A percentile compares a stretch with the other conserved stretches of the same genome.
Evolutionary conservation across 371 early-diverging fungal species (phyloP).

Genomic region (Apophysomyces sp.): DNA sequence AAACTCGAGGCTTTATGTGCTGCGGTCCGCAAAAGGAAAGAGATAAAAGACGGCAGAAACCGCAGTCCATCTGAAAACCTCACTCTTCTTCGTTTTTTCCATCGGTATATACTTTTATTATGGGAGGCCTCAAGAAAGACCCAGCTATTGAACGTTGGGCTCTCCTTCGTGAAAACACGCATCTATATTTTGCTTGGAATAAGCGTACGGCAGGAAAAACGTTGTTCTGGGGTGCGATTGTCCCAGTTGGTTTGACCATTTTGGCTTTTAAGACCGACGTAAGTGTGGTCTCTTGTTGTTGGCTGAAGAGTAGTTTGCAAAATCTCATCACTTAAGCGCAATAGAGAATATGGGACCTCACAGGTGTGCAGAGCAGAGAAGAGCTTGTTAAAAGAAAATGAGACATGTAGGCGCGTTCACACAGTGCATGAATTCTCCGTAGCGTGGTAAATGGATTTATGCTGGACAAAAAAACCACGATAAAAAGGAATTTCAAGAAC

Average conservation of each 20-base stretch:
- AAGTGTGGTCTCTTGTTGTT: conserved; percentile 12
- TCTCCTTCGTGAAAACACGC: conserved; percentile 55
- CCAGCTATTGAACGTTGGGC: conserved; percentile 62
- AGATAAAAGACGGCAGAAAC: not conserved
- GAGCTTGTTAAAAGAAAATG: conserved; percentile 9
- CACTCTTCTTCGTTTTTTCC: not conserved
- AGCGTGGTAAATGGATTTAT: no score
- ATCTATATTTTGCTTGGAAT: conserved; percentile 48
- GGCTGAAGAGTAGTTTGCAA: not conserved
- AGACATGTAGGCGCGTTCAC: not conserved
- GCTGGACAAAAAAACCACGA: no score
- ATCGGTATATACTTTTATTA: not conserved
- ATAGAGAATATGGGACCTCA: conserved; percentile 38
- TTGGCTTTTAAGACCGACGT: conserved; percentile 46
- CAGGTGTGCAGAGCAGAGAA: conserved; percentile 34
- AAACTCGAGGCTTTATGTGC: not conserved
- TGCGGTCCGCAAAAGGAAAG: not conserved
- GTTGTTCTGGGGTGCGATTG: conserved; percentile 42
- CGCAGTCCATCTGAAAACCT: not conserved
- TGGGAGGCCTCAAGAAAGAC: conserved; percentile 39
- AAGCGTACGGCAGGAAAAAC: conserved; percentile 39
- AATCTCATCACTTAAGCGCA: conserved; percentile 7
- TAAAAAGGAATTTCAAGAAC: no score
- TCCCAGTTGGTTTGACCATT: conserved; percentile 48
- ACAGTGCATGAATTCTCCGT: no score